Base-by-base conservation (phyloP, 2,329 filamentous ascomycete genomes). In the Botrytis porri region DNA sequence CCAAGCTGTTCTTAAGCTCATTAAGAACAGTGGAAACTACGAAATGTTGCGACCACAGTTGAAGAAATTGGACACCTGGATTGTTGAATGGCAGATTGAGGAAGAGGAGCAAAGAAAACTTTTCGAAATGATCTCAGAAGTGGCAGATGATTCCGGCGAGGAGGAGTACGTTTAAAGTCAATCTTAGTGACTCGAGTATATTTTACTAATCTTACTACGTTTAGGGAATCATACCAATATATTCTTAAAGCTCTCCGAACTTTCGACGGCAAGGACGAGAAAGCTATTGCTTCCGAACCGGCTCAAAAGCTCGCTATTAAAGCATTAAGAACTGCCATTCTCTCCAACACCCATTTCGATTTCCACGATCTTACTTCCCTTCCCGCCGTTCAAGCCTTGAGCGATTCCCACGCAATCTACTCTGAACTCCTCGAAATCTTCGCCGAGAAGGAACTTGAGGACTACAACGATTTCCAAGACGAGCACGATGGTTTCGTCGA, bases 391-490 rank as follows among this genome's bases (percentile, higher is more conserved):
- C 94, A 98, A 84, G 92, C 93, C 25, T 90, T 99, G 67, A 90
- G 90, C 81, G 92, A 95, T 80, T 93, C 93, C 69, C 93, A 98
- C 81, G 89, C 93, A 74, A 87, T 92, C 76, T 93, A 95, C 84
- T 95, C 93, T 79, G 94, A 98, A 84, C 89, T 99, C 54, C 92
- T 99, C 73, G 95, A 98, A 80, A 93, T 98, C 80, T 98, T 98
- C 84, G 93, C 93, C 78, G 92, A 96, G 80, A 95, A 98, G 83
- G 92, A 95, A 78, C 90, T 98, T 71, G 95, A 98, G 82, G 94
- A 97, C 84, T 97, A 96, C 86, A 93, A 94, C 83, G 95, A 97
- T 84, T 98, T 98, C 86, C 90, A 93, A 82, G 92, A 97, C 80
- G 93, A 97, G 85, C 93, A 97, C 84, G 88, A 93, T 76, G 92